Percentiles rank a stretch among this genome's conserved stretches.
These are phyloP conservation scores for Vaccinium corymbosum DNA, from an alignment of 148 eudicot species.

Conservation along the genomic window DNA sequence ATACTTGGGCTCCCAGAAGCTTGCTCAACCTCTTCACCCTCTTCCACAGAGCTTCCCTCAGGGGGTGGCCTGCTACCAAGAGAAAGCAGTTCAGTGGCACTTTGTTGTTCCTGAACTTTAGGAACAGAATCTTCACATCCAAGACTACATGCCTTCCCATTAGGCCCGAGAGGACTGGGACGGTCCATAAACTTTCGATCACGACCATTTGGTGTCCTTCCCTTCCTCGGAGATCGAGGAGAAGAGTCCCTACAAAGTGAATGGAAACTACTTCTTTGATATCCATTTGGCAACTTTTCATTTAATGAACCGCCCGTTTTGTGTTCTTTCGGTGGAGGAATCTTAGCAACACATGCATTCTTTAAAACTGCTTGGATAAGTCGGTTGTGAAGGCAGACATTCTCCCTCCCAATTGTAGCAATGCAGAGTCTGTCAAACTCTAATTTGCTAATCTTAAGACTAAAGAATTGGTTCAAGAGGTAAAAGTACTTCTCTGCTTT, in stretches of 20 bases:
- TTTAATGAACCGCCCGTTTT: constrained; percentile 25
- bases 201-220: constrained; percentile 48
- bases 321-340: constrained; percentile 45
- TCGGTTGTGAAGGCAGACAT: constrained; percentile 60
- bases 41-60: constrained; percentile 66
- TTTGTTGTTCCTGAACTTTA: constrained; percentile 57
- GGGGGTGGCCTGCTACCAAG: constrained; percentile 60
- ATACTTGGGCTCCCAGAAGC: constrained; percentile 48
- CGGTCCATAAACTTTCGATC: constrained; percentile 54
- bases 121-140: constrained; percentile 33
- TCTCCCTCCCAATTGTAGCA: constrained; percentile 55
- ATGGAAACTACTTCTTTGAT: constrained; percentile 47
- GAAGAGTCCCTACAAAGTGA: constrained; percentile 48
- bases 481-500: constrained; percentile 59
- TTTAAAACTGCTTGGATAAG: constrained; percentile 57
- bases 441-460: constrained; percentile 39
- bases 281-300: constrained; percentile 55
- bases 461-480: constrained; percentile 42
- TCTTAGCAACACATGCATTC: constrained; percentile 49
- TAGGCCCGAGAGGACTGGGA: constrained; percentile 70
- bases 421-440: constrained; percentile 61
- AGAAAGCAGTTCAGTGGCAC: constrained; percentile 63
- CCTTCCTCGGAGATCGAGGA: constrained; percentile 57
- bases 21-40: constrained; percentile 85
- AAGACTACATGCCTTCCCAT: constrained; percentile 47